Evolutionary conservation across 1,139 yeast species (phyloP), one percentile per base, ranked within the genome.

Genomic region (Nakaseomyces sp.): DNA sequence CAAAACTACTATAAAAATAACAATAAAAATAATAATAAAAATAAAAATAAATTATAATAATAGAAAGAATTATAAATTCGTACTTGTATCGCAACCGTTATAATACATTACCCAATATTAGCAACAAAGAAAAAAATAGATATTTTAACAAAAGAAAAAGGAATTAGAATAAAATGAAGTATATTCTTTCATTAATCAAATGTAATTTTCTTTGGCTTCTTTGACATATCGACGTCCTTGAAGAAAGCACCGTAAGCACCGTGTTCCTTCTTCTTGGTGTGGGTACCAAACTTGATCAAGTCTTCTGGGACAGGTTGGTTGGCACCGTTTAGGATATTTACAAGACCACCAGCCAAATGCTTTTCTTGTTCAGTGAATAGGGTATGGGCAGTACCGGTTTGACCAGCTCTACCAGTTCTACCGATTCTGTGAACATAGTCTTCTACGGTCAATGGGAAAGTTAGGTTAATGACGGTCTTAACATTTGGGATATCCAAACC

Each of bases 371-470:
- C 97, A 7, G 99, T 93, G 70, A 91, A 91, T 45, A 91, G 72
- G 1, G 98, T 91, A 61, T 89, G 94, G 16, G 99, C 95, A 51
- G 79, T 77, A 60, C 99, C 99, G 1, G 88, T 73, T 66, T 84
- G 87, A 37, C 98, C 98, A 13, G 98, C 98, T 70, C 99, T 81
- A 50, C 98, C 98, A 15, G 98, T 91, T 73, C 98, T 82, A 53
- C 98, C 98, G 55, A 91, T 91, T 69, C 98, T 79, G 66, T 91
- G 98, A 41, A 91, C 98, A 60, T 91, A 91, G 68, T 93, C 98
- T 68, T 91, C 99, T 19, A 87, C 94, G 0, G 98, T 91, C 57
- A 93, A 75, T 42, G 99, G 99, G 80, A 91, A 91, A 3, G 98
- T 91, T 65, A 93, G 73, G 65, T 91, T 91, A 63, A 91, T 88